These are phyloP conservation scores for Pseudopyricularia cyperi DNA, from an alignment of 2,329 filamentous ascomycete species.

Conservation along the genomic window DNA sequence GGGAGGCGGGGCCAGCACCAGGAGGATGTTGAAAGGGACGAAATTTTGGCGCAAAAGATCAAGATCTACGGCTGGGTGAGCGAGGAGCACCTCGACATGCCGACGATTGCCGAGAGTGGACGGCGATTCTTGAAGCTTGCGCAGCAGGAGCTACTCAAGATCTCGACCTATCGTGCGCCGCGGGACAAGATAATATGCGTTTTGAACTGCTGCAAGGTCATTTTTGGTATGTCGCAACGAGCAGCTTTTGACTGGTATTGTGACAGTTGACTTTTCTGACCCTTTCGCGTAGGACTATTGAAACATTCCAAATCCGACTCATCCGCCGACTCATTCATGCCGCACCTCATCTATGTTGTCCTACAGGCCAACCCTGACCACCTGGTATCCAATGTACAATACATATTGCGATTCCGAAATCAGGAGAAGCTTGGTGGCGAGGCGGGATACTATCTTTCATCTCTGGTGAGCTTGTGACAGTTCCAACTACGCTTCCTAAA, in stretches of 20 bases:
- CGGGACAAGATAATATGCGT: conserved; percentile 98
- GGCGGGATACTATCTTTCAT: conserved; percentile 95
- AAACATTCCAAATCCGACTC: conserved; percentile 89
- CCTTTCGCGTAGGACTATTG: conserved; percentile 50
- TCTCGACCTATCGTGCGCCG: conserved; percentile 92
- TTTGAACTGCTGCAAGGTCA: conserved; percentile 97
- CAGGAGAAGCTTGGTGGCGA: conserved; percentile 97
- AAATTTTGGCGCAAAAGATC: conserved; percentile 92
- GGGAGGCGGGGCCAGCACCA: conserved; percentile 93
- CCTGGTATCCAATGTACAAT: conserved; percentile 93
- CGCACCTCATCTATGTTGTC: conserved; percentile 89
- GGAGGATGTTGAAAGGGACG: conserved; percentile 92
- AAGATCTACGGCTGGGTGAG: conserved; percentile 91
- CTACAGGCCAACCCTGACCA: conserved; percentile 90
- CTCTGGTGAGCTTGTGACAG: conserved; percentile 44
- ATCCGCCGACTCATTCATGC: conserved; percentile 92
- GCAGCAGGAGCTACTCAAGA: conserved; percentile 90
- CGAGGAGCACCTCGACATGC: conserved; percentile 89
- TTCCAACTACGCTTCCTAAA: background rate
- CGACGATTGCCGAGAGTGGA: conserved; percentile 71
- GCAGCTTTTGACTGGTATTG: background rate
- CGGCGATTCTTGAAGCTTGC: conserved; percentile 78
- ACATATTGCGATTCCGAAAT: conserved; percentile 91
- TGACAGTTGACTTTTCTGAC: background rate
- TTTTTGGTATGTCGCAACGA: conserved; percentile 55